These are phyloP conservation scores for Colletotrichum falcatum DNA, from an alignment of 2,329 filamentous ascomycete genomes.

Conservation along the genomic window DNA sequence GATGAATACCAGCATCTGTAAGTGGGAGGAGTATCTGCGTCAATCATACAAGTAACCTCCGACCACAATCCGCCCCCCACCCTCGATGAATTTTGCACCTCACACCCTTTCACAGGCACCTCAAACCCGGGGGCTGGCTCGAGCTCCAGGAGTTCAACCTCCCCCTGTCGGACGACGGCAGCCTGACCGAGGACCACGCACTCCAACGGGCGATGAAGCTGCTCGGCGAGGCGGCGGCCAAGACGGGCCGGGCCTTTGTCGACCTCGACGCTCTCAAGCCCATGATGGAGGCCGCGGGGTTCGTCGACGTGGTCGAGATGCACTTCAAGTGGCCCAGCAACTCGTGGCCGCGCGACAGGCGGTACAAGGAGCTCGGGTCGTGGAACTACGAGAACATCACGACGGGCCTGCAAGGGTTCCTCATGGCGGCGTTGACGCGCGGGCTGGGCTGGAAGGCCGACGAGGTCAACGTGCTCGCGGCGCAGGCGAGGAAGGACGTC, in stretches of 20 bases:
- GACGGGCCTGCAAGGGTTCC: constrained; percentile 51
- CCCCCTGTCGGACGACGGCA: constrained; percentile 36
- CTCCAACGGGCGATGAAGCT: constrained; percentile 43
- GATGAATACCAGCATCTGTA: constrained; percentile 65
- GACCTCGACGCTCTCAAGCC: constrained; percentile 29
- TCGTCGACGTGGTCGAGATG: constrained; percentile 48
- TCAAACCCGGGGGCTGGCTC: constrained; percentile 35
- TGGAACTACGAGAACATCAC: constrained; percentile 50
- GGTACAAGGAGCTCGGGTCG: constrained; percentile 51
- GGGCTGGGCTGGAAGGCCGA: constrained; percentile 51
- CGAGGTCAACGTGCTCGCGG: constrained; percentile 46
- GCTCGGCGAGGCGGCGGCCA: constrained; percentile 45
- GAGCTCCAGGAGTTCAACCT: constrained; percentile 39
- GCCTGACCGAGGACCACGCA: constrained; percentile 32
- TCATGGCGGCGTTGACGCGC: constrained; percentile 53
- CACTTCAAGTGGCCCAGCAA: constrained; percentile 53
- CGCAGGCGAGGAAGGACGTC: constrained; percentile 45
- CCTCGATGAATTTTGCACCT: constrained; percentile 47
- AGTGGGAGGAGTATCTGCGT: constrained; percentile 64
- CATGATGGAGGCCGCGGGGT: constrained; percentile 49
- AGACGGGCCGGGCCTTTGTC: constrained; percentile 33
- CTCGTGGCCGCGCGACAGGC: constrained; percentile 51
- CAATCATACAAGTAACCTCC: constrained; percentile 54
- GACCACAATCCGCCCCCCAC: constrained; percentile 52
- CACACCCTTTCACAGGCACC: constrained; percentile 46